These are phyloP conservation scores for Parasitella parasitica DNA, from an alignment of 371 early-diverging fungal species.

Conservation along the genomic window DNA sequence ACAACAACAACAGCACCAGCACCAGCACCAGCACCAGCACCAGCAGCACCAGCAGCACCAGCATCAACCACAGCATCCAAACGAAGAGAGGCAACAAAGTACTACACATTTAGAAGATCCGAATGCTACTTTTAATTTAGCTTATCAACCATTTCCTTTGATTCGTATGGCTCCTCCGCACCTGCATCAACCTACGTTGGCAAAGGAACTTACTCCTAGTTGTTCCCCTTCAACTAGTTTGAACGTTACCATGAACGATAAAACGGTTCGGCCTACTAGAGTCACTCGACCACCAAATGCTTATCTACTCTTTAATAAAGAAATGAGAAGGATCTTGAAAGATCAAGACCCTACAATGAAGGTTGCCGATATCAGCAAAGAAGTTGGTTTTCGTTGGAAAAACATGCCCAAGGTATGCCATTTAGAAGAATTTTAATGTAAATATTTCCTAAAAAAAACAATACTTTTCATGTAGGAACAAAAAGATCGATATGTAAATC, in stretches of 20 bases:
- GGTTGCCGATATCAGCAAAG: constrained; percentile 65
- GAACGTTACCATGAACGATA: constrained; percentile 2
- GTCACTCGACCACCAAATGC: constrained; percentile 71
- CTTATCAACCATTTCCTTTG: constrained; percentile 30
- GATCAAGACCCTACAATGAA: constrained; percentile 66
- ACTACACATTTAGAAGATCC: constrained; percentile 1
- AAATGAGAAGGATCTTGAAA: constrained; percentile 62
- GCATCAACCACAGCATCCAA: not conserved
- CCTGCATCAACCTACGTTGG: constrained; percentile 18
- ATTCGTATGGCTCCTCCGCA: constrained; percentile 24
- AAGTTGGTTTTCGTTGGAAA: constrained; percentile 63
- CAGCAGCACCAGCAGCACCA: not conserved
- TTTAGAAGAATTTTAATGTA: not conserved
- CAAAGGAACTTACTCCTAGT: not conserved
- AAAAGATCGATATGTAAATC: constrained; percentile 35
- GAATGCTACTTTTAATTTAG: not conserved
- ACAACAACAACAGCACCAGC: not conserved
- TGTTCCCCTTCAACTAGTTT: not conserved
- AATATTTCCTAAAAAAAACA: too few species aligned
- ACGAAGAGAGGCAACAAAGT: not conserved
- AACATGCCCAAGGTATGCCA: constrained; percentile 33
- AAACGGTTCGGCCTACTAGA: constrained; percentile 27
- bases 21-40: not conserved
- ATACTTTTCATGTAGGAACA: constrained; percentile 20
- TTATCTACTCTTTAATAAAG: constrained; percentile 65